Evolutionary conservation across 305 asterid species (phyloP).

Genomic region (Fraxinus xanthoxyloides): DNA sequence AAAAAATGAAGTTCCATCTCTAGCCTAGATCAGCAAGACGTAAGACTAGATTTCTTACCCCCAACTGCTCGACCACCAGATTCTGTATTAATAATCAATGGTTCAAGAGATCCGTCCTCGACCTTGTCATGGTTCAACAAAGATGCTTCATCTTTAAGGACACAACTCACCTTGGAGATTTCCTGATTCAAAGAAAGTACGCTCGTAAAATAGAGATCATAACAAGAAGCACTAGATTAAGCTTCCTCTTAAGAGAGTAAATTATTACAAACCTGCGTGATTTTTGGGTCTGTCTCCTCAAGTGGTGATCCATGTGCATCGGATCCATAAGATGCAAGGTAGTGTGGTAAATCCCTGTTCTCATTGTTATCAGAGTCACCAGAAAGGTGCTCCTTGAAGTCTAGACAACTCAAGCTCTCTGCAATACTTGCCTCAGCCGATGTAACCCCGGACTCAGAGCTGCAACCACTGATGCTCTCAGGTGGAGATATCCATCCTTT

Average conservation of each 20-base stretch:
- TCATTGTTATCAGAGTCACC: slow-evolving; percentile 45
- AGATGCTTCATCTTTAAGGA: slow-evolving; percentile 42
- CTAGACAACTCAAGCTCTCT: slow-evolving; percentile 53
- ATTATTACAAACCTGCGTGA: slow-evolving; percentile 47
- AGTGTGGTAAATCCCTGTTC: slow-evolving; percentile 31
- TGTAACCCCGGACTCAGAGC: slow-evolving; percentile 54
- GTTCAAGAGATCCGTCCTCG: slow-evolving; percentile 47
- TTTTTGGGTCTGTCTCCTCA: slow-evolving; percentile 39
- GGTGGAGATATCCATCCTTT: slow-evolving; percentile 94
- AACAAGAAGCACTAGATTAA: background rate
- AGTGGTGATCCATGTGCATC: slow-evolving; percentile 36
- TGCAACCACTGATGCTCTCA: slow-evolving; percentile 59
- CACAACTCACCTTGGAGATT: slow-evolving; percentile 40
- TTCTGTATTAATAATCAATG: slow-evolving; percentile 38
- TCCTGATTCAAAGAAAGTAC: slow-evolving; percentile 43
- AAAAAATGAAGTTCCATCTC: slow-evolving; percentile 7
- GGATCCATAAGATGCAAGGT: slow-evolving; percentile 30
- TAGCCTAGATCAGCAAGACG: background rate
- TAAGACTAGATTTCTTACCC: slow-evolving; percentile 46
- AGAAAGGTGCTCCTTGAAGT: slow-evolving; percentile 38
- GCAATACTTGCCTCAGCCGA: slow-evolving; percentile 63
- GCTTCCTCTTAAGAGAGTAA: slow-evolving; percentile 7
- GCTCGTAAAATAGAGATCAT: slow-evolving; percentile 12
- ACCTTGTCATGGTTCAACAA: slow-evolving; percentile 47
- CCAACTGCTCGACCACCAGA: slow-evolving; percentile 41